Evolutionary conservation across 2,329 filamentous ascomycete genomes (phyloP).

Genomic region (Sporothrix sp.): DNA sequence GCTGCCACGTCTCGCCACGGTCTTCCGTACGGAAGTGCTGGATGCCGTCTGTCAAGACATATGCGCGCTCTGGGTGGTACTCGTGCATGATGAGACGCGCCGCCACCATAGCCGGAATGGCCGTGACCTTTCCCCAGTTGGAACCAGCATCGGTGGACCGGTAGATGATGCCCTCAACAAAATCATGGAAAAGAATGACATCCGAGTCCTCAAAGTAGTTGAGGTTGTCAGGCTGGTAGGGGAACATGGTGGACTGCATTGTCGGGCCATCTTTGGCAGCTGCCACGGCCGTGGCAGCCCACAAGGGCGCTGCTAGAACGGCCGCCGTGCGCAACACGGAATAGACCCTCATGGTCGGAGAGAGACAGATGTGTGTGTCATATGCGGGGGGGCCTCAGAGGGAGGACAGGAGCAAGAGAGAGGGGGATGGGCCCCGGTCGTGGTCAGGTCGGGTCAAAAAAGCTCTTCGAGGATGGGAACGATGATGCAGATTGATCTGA

Average conservation of each 20-base stretch:
- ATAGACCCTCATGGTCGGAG: conserved; percentile 45
- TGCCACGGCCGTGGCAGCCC: conserved; percentile 24
- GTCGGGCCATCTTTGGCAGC: conserved; percentile 49
- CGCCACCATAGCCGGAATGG: conserved; percentile 53
- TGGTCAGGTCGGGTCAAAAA: neutral
- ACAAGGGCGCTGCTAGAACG: conserved; percentile 40
- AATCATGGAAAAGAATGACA: conserved; percentile 65
- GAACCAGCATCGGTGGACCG: conserved; percentile 74
- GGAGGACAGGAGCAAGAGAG: neutral
- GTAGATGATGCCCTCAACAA: conserved; percentile 54
- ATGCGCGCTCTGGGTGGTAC: conserved; percentile 68
- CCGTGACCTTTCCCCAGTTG: conserved; percentile 59
- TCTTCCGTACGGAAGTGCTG: conserved; percentile 79
- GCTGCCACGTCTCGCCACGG: conserved; percentile 68
- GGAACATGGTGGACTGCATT: conserved; percentile 56
- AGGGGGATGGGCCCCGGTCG: neutral
- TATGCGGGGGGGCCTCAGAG: neutral
- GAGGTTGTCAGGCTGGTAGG: conserved; percentile 56
- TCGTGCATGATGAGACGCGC: conserved; percentile 64
- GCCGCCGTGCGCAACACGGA: conserved; percentile 36
- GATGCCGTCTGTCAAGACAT: conserved; percentile 59
- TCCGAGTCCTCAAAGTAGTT: conserved; percentile 91
- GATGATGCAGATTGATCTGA: too few relatives aligned
- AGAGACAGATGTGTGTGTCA: conserved; percentile 2
- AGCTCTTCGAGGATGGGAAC: neutral